Conservation (phyloP, 768 basidiomycete species). For the Termitomyces sp. region DNA sequence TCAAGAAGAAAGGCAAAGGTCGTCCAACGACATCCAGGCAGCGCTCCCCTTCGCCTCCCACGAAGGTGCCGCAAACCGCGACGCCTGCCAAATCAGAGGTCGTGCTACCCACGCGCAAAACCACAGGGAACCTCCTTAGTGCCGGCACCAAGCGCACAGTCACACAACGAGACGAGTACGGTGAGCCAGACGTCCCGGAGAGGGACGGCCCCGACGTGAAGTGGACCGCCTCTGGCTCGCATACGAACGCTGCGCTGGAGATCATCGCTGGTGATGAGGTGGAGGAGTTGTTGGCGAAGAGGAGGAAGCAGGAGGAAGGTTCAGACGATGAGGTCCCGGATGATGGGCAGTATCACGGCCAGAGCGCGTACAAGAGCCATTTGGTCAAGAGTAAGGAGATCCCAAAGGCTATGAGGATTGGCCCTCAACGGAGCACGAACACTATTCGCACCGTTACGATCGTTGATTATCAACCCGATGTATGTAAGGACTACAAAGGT, state of each 20-base stretch:
- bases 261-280: constrained; percentile 82
- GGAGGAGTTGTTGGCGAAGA: constrained; percentile 69
- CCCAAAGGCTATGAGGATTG: constrained; percentile 84
- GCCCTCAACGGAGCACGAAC: constrained; percentile 67
- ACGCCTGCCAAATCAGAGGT: constrained; percentile 58
- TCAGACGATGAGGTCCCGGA: constrained; percentile 58
- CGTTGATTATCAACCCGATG: constrained; percentile 97
- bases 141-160: constrained; percentile 43
- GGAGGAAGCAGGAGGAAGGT: constrained; percentile 48
- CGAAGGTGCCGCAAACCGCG: constrained; percentile 14
- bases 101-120: constrained; percentile 69
- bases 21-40: constrained; percentile 74
- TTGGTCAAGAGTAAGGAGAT: constrained; percentile 79
- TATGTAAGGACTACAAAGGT: constrained; percentile 99
- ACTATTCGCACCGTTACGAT: constrained; percentile 94
- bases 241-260: constrained; percentile 64
- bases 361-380: constrained; percentile 74
- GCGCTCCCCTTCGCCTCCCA: constrained; percentile 60
- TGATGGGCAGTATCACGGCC: constrained; percentile 84
- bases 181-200: constrained; percentile 42
- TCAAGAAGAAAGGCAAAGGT: constrained; percentile 76
- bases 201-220: constrained; percentile 66
- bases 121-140: constrained; percentile 60
- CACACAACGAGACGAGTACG: constrained; percentile 60
- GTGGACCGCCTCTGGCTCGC: constrained; percentile 74